Evolutionary conservation across 1,284 basidiomycete genomes (phyloP).

Genomic region (Leccinum pachyderme): DNA sequence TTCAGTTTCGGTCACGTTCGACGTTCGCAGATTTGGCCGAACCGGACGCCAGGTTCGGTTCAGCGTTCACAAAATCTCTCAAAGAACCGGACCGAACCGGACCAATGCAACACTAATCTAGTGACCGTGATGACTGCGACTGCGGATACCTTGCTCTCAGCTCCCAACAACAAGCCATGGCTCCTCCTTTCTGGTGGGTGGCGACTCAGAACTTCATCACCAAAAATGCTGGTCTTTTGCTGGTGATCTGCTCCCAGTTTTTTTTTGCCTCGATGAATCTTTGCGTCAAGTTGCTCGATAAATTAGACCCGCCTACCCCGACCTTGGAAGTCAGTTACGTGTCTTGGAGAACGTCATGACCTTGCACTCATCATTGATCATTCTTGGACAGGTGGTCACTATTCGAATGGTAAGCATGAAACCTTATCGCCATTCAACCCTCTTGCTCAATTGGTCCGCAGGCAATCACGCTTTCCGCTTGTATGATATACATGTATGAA

Average conservation of each 20-base stretch:
- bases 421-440: not conserved
- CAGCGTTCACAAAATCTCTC: no score
- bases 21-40: no score
- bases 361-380: not conserved
- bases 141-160: not conserved
- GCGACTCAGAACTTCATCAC: constrained; percentile 1
- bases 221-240: constrained; percentile 57
- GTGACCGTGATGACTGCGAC: no score
- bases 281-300: constrained; percentile 59
- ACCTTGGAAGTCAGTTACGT: constrained; percentile 48
- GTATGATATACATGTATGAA: constrained; percentile 44
- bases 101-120: no score
- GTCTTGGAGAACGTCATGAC: not conserved
- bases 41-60: no score
- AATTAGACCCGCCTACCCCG: constrained; percentile 56
- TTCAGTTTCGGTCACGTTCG: no score
- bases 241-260: constrained; percentile 57
- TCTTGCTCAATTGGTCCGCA: constrained; percentile 13
- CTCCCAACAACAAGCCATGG: not conserved
- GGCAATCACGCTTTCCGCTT: constrained; percentile 46
- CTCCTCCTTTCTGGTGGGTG: not conserved
- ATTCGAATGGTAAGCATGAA: constrained; percentile 44
- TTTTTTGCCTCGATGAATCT: constrained; percentile 65
- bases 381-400: constrained; percentile 38
- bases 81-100: no score